Percentiles rank a stretch among this genome's conserved stretches.
phyloP scores from a whole-genome alignment of 2,329 filamentous ascomycete genomes.

The Pestalotiopsis fici region DNA sequence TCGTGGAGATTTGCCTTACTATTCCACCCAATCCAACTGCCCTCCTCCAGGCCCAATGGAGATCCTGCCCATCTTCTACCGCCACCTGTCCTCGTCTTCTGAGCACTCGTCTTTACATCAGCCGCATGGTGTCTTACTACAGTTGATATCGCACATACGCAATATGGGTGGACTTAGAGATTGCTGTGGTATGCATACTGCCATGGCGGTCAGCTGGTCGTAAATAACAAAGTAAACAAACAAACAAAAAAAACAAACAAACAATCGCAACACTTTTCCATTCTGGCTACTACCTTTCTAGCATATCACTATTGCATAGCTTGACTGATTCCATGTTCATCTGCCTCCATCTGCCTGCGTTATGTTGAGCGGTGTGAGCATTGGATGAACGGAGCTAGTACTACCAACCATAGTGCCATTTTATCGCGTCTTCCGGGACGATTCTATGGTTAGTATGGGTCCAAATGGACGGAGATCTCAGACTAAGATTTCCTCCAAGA shows the following conservation, averaged over 20 bases:
- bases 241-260: too few relatives aligned
- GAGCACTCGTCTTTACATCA: background rate
- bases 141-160: background rate
- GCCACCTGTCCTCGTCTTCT: background rate
- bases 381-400: background rate
- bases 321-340: background rate
- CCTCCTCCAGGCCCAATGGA: background rate
- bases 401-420: background rate
- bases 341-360: conserved; percentile 4
- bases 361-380: background rate
- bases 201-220: too few relatives aligned
- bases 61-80: background rate
- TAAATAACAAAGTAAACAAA: too few relatives aligned
- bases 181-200: too few relatives aligned
- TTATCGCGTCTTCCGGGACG: background rate
- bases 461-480: background rate
- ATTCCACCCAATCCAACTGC: background rate
- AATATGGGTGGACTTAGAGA: too few relatives aligned
- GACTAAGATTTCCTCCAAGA: background rate
- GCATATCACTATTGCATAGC: background rate
- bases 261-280: background rate
- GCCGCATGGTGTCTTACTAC: background rate
- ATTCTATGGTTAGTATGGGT: background rate
- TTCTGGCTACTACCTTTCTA: background rate
- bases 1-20: background rate